A percentile compares a stretch with the other conserved stretches of the same genome.
Evolutionary conservation across 768 basidiomycete genomes (phyloP).

Genomic region (Coprinellus micaceus): DNA sequence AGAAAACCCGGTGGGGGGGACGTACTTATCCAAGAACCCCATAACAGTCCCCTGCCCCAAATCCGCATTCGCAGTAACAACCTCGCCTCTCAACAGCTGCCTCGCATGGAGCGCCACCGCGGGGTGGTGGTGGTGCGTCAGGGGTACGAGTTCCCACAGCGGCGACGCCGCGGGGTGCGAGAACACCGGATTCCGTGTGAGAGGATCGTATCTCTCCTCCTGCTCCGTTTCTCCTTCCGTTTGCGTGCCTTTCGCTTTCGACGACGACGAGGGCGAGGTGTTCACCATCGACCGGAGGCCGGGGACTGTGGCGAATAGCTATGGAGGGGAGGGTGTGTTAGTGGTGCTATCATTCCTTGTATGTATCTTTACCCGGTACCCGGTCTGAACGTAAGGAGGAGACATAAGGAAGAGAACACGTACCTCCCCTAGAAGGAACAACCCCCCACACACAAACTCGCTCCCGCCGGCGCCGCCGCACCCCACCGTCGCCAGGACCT

Average conservation of each 20-base stretch:
- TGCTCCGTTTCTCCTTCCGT: constrained; percentile 14
- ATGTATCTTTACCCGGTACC: too few relatives aligned
- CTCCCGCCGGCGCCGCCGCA: constrained; percentile 74
- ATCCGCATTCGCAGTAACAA: constrained; percentile 80
- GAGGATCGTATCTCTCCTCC: constrained; percentile 66
- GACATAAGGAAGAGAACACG: constrained; percentile 16
- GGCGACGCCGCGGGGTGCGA: constrained; percentile 76
- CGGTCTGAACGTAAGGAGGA: neutral
- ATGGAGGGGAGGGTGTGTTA: neutral
- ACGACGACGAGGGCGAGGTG: too few relatives aligned
- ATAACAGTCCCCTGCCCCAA: too few relatives aligned
- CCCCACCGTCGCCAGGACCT: constrained; percentile 68
- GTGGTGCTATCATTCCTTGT: neutral
- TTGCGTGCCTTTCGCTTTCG: too few relatives aligned
- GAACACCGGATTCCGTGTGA: constrained; percentile 86
- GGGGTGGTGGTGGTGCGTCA: constrained; percentile 87
- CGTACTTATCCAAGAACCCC: too few relatives aligned
- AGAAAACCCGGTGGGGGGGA: too few relatives aligned
- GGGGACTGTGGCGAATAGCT: constrained; percentile 41
- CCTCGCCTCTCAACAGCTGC: constrained; percentile 70
- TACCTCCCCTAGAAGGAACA: constrained; percentile 87
- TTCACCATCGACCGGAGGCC: constrained; percentile 41
- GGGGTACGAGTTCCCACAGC: constrained; percentile 90
- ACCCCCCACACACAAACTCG: constrained; percentile 85
- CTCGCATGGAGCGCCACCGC: constrained; percentile 81